Evolutionary conservation across 345 rosid genomes (phyloP).

Genomic region (Aurinia saxatilis): DNA sequence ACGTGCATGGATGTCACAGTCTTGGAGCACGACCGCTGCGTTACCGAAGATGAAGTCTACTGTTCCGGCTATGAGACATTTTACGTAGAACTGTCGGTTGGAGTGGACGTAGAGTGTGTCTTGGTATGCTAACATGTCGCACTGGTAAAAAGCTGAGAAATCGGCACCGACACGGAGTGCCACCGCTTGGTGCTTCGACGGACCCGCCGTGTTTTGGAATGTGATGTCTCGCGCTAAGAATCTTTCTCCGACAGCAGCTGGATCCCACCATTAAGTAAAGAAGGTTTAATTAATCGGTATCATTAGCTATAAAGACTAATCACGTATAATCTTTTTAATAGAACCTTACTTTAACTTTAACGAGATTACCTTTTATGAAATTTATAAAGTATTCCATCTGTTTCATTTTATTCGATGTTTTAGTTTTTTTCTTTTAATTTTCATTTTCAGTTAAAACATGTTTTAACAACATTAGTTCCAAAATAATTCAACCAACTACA

Average conservation of each 20-base stretch:
- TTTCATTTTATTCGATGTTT: no score
- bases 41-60: constrained; percentile 89
- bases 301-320: constrained; percentile 4
- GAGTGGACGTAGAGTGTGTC: constrained; percentile 72
- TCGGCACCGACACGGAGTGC: constrained; percentile 76
- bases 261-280: not conserved
- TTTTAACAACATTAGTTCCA: no score
- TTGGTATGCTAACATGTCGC: constrained; percentile 71
- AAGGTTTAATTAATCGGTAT: not conserved
- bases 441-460: no score
- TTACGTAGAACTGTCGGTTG: constrained; percentile 64
- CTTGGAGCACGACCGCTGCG: constrained; percentile 48
- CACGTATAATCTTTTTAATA: not conserved
- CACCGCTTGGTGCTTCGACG: constrained; percentile 70
- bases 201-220: constrained; percentile 79
- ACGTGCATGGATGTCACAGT: constrained; percentile 93
- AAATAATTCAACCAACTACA: no score
- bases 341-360: not conserved
- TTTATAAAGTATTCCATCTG: no score
- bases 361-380: no score
- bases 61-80: constrained; percentile 61
- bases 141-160: constrained; percentile 67
- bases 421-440: no score
- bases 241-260: constrained; percentile 76
- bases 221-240: constrained; percentile 71